Percentiles rank a stretch among this genome's conserved stretches.
Evolutionary conservation across 2,329 filamentous ascomycete genomes (phyloP).

Genomic region (Erysiphe pisi): DNA sequence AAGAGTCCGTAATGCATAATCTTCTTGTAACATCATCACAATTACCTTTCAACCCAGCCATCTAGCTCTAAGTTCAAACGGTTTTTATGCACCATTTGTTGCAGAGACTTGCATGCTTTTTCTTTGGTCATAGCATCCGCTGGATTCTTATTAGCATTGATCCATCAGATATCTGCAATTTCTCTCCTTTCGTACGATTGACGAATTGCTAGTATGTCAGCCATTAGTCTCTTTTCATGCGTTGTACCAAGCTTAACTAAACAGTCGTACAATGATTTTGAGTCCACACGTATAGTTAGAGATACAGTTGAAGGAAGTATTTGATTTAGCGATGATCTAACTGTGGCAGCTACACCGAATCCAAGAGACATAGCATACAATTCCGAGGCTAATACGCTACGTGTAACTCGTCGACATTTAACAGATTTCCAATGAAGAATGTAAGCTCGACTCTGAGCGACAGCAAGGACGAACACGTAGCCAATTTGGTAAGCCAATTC

Average conservation of each 20-base stretch:
- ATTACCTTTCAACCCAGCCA: neutral
- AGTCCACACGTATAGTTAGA: conserved; percentile 11
- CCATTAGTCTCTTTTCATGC: too few species aligned
- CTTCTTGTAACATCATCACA: neutral
- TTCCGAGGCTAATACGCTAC: neutral
- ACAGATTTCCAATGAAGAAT: conserved; percentile 26
- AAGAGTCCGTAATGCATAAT: neutral
- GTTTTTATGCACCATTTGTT: neutral
- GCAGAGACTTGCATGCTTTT: neutral
- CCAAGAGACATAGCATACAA: conserved; percentile 11
- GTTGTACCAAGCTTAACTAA: neutral
- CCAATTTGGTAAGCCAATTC: conserved; percentile 26
- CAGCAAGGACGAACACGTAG: conserved; percentile 14
- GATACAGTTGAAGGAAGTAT: neutral
- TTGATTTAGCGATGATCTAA: conserved; percentile 19
- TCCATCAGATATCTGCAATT: neutral
- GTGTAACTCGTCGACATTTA: neutral
- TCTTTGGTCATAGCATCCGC: conserved; percentile 14
- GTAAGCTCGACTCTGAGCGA: conserved; percentile 13
- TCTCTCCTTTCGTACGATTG: neutral
- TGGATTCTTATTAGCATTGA: neutral
- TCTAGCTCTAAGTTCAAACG: neutral
- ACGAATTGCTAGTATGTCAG: neutral
- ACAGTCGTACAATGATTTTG: conserved; percentile 13
- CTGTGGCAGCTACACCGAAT: conserved; percentile 8